These are phyloP conservation scores for Myochromella boudieri DNA, from an alignment of 768 basidiomycete species.

Conservation along the genomic window DNA sequence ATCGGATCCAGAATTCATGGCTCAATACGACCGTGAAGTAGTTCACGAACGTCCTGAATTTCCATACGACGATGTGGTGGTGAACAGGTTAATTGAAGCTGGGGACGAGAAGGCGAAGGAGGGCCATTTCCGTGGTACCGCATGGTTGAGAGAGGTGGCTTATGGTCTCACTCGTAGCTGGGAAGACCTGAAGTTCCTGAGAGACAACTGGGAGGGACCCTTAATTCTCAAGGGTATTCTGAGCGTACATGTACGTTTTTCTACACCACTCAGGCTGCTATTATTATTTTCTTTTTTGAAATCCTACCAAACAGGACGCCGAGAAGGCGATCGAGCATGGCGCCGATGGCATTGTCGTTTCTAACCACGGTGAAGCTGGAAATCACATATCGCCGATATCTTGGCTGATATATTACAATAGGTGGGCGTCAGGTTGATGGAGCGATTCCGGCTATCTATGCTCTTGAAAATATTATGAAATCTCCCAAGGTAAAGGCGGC, in stretches of 20 bases:
- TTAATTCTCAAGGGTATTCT: conserved; percentile 80
- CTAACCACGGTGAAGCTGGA: conserved; percentile 76
- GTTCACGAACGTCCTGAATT: conserved; percentile 44
- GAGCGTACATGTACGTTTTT: conserved; percentile 48
- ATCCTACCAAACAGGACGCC: no score
- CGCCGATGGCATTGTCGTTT: conserved; percentile 74
- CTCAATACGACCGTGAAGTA: conserved; percentile 45
- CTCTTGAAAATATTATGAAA: conserved; percentile 66
- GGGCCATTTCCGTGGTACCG: conserved; percentile 47
- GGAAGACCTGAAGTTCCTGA: conserved; percentile 69
- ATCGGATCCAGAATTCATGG: conserved; percentile 82
- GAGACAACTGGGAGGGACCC: conserved; percentile 76
- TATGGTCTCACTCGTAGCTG: conserved; percentile 65
- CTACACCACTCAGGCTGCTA: no score
- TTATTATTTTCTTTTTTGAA: neutral
- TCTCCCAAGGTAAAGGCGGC: conserved; percentile 59
- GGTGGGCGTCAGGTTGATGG: conserved; percentile 81
- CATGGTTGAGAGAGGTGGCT: conserved; percentile 63
- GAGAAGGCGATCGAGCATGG: conserved; percentile 64
- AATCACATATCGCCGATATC: neutral
- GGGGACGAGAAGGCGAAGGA: conserved; percentile 49
- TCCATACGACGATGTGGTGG: conserved; percentile 55
- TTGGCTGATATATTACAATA: no score
- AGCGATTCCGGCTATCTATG: conserved; percentile 69
- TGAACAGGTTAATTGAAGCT: conserved; percentile 37